Evolutionary conservation across 1,284 basidiomycete genomes (phyloP).

Genomic region (Boletus mariae): DNA sequence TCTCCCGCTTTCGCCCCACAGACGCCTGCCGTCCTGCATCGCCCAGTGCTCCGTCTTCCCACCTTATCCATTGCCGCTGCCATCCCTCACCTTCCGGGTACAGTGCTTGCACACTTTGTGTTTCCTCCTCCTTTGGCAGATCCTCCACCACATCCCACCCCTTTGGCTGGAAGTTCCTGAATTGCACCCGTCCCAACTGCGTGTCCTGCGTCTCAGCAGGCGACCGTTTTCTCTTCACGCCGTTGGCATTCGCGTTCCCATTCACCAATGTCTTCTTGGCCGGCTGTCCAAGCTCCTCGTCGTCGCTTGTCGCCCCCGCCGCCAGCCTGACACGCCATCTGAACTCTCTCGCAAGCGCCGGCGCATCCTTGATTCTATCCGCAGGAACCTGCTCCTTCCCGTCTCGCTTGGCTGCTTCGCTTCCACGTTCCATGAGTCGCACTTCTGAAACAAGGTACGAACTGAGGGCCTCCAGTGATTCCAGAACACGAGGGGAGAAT

Average conservation of each 20-base stretch:
- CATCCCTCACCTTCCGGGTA: conserved; percentile 36
- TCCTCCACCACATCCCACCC: conserved; percentile 56
- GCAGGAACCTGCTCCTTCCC: conserved; percentile 75
- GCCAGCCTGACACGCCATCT: conserved; percentile 74
- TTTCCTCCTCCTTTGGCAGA: conserved; percentile 40
- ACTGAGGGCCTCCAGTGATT: conserved; percentile 69
- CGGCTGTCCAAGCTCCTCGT: conserved; percentile 44
- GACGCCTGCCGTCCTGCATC: conserved; percentile 41
- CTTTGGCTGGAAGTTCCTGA: conserved; percentile 66
- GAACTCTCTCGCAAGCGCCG: conserved; percentile 75
- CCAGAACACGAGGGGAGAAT: conserved; percentile 61
- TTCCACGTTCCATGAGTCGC: conserved; percentile 62
- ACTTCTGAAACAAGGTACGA: conserved; percentile 79
- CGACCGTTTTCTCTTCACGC: conserved; percentile 56
- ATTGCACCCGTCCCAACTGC: conserved; percentile 36
- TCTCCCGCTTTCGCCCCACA: conserved; percentile 47
- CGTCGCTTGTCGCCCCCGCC: conserved; percentile 64
- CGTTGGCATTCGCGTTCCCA: conserved; percentile 28
- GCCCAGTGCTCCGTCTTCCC: conserved; percentile 30
- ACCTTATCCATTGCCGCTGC: conserved; percentile 38
- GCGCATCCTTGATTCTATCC: conserved; percentile 78
- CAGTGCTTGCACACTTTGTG: conserved; percentile 33
- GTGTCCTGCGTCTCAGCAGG: conserved; percentile 24
- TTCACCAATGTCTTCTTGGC: conserved; percentile 31
- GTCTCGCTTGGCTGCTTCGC: conserved; percentile 62